Evolutionary conservation across 768 basidiomycete genomes (phyloP), one percentile per base, ranked within the genome.

Genomic region (Strobilomyces dryophilus): DNA sequence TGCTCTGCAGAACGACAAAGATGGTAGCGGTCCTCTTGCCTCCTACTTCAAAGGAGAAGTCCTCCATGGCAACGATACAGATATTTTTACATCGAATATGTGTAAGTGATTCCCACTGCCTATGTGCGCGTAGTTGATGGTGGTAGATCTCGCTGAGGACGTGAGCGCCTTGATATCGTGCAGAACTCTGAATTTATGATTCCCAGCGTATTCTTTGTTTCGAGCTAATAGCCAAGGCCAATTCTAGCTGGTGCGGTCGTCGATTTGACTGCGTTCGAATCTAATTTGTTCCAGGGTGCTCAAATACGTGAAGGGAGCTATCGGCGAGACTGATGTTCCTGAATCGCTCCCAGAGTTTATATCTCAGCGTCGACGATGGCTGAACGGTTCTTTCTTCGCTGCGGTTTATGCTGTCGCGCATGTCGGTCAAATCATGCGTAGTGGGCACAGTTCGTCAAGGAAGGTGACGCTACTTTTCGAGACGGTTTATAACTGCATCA

Each of bases 11-110:
- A 97, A 98, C 61, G 81, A 94, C 62, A 80, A 81, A 57, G 72
- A 75, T 18, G 95, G 94, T 0, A 74, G 80, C 21, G 95, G 95
- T 0, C 95, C 95, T 6, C 73, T 98, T 5, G 89, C 92, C 14
- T 94, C 95, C 15, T 99, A 99, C 68, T 99, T 99, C 78, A 90
- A 98, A 66, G 97, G 97, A 9, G 97, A 99, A 67, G 79, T 87
- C 20, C 70, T 92, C 24, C 85, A 88, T 59, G 91, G 89, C 10
- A 80, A 83, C 27, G 88, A 91, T 64, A 89, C 91, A 0, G 92
- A 94, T 64, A 92, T 95, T 42, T 94, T 94, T 69, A 95, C 92
- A 5, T 93, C 93, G 8, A 97, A 97, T 63, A 95, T 95, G 93
- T 98, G 89, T 89, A 71, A 49, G 84, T 76, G 4, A 27, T 2